A percentile compares a stretch with the other conserved stretches of the same genome.
phyloP scores from a whole-genome alignment of 257 asterid genomes.

The Nicotiana knightiana region DNA sequence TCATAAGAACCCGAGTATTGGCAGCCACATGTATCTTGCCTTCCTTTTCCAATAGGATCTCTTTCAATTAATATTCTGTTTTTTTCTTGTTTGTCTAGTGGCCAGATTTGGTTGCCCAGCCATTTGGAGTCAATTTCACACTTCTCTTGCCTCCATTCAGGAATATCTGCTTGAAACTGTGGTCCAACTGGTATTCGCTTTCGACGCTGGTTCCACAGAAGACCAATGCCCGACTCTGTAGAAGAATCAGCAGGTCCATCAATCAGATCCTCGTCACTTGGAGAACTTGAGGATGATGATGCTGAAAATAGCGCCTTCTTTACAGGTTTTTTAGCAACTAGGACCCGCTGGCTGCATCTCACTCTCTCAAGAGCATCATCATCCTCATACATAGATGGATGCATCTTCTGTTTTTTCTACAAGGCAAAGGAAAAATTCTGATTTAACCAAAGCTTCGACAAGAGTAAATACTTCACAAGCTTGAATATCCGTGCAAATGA shows the following conservation, averaged over 20 bases:
- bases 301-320: slow-evolving; percentile 20
- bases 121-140: slow-evolving; percentile 34
- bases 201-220: slow-evolving; percentile 14
- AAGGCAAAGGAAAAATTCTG: slow-evolving; percentile 12
- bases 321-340: slow-evolving; percentile 39
- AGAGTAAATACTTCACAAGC: not conserved
- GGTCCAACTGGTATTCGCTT: slow-evolving; percentile 14
- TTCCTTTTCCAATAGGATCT: slow-evolving; percentile 62
- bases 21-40: slow-evolving; percentile 60
- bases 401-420: slow-evolving; percentile 84
- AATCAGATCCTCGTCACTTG: slow-evolving; percentile 21
- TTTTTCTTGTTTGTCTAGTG: slow-evolving; percentile 31
- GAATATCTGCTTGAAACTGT: slow-evolving; percentile 16
- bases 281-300: slow-evolving; percentile 33
- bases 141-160: slow-evolving; percentile 14
- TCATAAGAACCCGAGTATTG: slow-evolving; percentile 36
- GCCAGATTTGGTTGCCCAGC: slow-evolving; percentile 61
- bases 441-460: slow-evolving; percentile 11
- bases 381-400: slow-evolving; percentile 72
- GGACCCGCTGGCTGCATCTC: slow-evolving; percentile 68
- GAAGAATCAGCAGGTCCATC: slow-evolving; percentile 22
- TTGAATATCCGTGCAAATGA: not conserved
- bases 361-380: slow-evolving; percentile 33
- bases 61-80: slow-evolving; percentile 49
- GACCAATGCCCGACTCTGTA: slow-evolving; percentile 23